These are phyloP conservation scores for Ceriops tagal DNA, from an alignment of 345 rosid genomes.

Conservation along the genomic window DNA sequence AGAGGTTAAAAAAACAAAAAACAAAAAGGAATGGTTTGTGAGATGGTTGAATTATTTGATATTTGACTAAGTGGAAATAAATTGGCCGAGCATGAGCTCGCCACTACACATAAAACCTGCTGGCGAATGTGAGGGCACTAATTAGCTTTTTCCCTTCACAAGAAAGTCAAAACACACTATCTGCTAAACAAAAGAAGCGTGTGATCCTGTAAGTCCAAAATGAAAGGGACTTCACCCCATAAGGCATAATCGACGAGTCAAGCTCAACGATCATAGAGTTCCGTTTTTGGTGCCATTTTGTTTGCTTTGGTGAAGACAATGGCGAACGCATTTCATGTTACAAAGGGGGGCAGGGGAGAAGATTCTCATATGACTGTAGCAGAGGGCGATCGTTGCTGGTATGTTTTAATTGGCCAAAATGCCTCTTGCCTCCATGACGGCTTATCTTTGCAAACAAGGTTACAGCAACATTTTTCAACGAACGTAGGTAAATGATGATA, in stretches of 20 bases:
- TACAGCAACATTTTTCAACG: background rate
- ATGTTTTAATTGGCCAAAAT: background rate
- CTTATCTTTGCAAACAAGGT: background rate
- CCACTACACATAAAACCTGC: background rate
- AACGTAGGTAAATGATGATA: background rate
- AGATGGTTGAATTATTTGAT: background rate
- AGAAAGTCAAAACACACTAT: conserved; percentile 2
- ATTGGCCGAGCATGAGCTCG: background rate
- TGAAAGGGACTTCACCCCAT: too few relatives aligned
- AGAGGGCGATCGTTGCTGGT: too few relatives aligned
- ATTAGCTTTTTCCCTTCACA: background rate
- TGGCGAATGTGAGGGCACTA: background rate
- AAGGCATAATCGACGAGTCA: too few relatives aligned
- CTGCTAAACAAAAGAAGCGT: too few relatives aligned
- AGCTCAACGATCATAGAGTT: too few relatives aligned
- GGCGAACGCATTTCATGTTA: too few relatives aligned
- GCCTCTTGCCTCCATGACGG: conserved; percentile 1
- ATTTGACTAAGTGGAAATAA: background rate
- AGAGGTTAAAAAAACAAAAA: background rate
- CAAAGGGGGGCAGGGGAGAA: too few relatives aligned
- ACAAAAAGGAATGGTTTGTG: background rate
- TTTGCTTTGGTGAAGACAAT: too few relatives aligned
- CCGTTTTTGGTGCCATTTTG: too few relatives aligned
- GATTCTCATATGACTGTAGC: too few relatives aligned
- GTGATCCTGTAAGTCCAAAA: too few relatives aligned